A percentile compares a stretch with the other conserved stretches of the same genome.
Evolutionary conservation across 257 asterid genomes (phyloP).

Genomic region (Buddleja alternifolia): DNA sequence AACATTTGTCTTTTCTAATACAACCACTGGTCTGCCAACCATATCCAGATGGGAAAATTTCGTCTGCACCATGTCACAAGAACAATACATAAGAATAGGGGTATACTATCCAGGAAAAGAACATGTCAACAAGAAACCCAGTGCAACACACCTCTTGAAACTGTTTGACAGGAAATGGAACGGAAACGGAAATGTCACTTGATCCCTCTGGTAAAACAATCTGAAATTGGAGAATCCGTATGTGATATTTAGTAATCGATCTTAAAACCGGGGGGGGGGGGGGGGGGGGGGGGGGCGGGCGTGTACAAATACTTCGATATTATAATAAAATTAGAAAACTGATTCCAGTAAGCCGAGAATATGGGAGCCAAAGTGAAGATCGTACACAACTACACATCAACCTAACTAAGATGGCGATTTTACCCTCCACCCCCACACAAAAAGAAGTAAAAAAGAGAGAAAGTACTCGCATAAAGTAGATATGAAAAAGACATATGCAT

Average conservation of each 20-base stretch:
- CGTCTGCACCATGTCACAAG: conserved; percentile 54
- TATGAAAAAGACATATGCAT: background rate
- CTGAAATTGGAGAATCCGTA: conserved; percentile 45
- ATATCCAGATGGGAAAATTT: conserved; percentile 88
- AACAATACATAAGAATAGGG: conserved; percentile 34
- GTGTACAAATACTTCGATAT: too few relatives aligned
- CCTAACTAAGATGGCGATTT: background rate
- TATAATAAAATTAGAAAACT: background rate
- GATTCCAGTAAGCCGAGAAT: conserved; percentile 5
- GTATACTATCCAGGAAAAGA: conserved; percentile 22
- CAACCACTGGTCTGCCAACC: conserved; percentile 90
- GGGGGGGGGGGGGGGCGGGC: background rate
- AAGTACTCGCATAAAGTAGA: background rate
- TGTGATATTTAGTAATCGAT: conserved; percentile 19
- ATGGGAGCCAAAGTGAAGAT: conserved; percentile 2
- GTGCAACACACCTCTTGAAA: conserved; percentile 67
- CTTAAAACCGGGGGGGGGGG: background rate
- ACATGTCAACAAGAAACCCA: background rate
- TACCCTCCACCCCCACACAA: background rate
- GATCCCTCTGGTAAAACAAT: conserved; percentile 97
- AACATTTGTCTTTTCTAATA: conserved; percentile 75
- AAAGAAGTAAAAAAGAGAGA: background rate
- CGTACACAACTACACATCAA: background rate
- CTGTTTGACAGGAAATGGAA: conserved; percentile 76
- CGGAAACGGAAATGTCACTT: conserved; percentile 55